These are phyloP conservation scores for Gossypium lobatum DNA, from an alignment of 441 rosid species.

Conservation along the genomic window DNA sequence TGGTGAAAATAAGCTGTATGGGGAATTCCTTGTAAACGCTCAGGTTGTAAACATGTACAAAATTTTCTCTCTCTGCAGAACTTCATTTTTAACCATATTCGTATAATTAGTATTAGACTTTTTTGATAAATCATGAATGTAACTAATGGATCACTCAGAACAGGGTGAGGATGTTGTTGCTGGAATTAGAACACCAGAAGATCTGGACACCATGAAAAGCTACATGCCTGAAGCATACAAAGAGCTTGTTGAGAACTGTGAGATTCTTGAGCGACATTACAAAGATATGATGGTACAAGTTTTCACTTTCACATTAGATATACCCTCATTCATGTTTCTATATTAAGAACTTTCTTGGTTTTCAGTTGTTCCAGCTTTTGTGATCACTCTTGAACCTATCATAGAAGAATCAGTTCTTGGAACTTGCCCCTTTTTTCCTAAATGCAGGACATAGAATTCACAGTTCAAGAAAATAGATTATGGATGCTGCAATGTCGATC, in stretches of 20 bases:
- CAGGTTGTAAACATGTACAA: constrained; percentile 39
- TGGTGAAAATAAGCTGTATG: constrained; percentile 87
- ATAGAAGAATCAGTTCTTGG: not conserved
- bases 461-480: constrained; percentile 87
- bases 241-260: constrained; percentile 81
- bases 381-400: not conserved
- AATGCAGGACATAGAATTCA: constrained; percentile 84
- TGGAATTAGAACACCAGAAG: constrained; percentile 92
- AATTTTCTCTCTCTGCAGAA: not conserved
- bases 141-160: constrained; percentile 19
- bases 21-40: constrained; percentile 89
- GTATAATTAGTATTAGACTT: not conserved
- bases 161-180: constrained; percentile 98
- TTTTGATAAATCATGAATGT: constrained; percentile 5
- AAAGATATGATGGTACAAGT: constrained; percentile 83
- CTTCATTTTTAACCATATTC: not conserved
- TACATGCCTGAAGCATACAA: constrained; percentile 76
- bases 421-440: constrained; percentile 3
- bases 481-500: constrained; percentile 97
- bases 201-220: constrained; percentile 64
- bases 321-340: not conserved
- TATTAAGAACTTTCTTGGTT: not conserved
- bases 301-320: not conserved
- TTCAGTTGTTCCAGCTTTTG: not conserved
- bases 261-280: constrained; percentile 81